Evolutionary conservation across 495 filamentous ascomycete genomes (phyloP).

Genomic region (Immersiella caudata): DNA sequence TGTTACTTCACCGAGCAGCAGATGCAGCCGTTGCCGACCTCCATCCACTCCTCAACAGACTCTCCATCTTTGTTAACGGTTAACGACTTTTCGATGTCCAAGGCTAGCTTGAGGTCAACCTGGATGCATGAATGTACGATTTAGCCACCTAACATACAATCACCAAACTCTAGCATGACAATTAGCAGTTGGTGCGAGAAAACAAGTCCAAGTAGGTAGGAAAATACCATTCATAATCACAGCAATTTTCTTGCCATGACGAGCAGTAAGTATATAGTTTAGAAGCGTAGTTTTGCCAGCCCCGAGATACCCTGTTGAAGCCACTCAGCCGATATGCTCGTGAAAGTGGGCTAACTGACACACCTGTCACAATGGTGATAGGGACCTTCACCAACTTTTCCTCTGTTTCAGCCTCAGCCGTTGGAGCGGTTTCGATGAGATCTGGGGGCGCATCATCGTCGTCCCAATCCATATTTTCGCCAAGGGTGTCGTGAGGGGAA

Average conservation of each 20-base stretch:
- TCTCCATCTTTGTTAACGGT: conserved; percentile 84
- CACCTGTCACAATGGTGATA: conserved; percentile 93
- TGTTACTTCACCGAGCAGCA: conserved; percentile 94
- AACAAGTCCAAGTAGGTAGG: too few relatives aligned
- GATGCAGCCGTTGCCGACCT: conserved; percentile 95
- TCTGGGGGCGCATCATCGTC: conserved; percentile 76
- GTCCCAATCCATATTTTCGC: conserved; percentile 54
- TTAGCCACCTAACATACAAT: conserved; percentile 69
- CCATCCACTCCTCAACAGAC: conserved; percentile 91
- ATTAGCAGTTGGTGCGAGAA: not conserved
- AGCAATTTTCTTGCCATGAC: conserved; percentile 95
- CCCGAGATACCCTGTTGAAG: conserved; percentile 82
- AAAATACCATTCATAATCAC: conserved; percentile 88
- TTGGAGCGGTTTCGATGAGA: conserved; percentile 61
- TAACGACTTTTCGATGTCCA: conserved; percentile 92
- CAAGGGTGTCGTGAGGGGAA: not conserved
- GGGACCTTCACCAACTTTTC: conserved; percentile 71
- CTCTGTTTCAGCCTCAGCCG: conserved; percentile 49
- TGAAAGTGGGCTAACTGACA: not conserved
- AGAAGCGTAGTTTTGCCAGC: conserved; percentile 94
- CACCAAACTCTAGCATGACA: conserved; percentile 74
- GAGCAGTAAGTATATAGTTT: conserved; percentile 91
- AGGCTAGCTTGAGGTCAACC: conserved; percentile 56
- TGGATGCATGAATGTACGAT: not conserved
- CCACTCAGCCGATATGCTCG: not conserved